These are phyloP conservation scores for Nadsonia commutata DNA, from an alignment of 1,139 yeast species.

Conservation along the genomic window DNA sequence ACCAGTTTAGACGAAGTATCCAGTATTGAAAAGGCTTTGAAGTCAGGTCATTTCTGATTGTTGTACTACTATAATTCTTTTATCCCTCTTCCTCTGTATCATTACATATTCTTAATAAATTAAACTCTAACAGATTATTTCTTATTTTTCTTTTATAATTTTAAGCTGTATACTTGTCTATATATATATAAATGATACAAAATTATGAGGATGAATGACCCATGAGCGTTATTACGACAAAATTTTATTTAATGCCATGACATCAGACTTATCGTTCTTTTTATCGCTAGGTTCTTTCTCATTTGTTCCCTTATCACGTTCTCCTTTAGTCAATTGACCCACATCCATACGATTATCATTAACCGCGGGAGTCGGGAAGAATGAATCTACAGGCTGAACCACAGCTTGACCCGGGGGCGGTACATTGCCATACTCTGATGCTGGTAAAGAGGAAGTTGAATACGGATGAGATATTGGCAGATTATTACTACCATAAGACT, in stretches of 20 bases:
- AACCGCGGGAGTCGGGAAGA: neutral
- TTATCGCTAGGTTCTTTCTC: neutral
- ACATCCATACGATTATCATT: neutral
- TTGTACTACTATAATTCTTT: too few species aligned
- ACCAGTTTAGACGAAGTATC: slow-evolving; percentile 62
- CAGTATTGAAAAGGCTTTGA: slow-evolving; percentile 41
- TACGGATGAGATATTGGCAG: neutral
- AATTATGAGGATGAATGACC: too few species aligned
- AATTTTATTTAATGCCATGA: neutral
- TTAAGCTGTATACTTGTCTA: too few species aligned
- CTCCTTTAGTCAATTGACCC: neutral
- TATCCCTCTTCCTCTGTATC: too few species aligned
- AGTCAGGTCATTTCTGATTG: slow-evolving; percentile 23
- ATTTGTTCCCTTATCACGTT: neutral
- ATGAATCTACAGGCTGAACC: too few species aligned
- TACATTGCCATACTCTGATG: neutral
- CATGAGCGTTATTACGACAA: neutral
- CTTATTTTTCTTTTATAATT: too few species aligned
- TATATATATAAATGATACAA: too few species aligned
- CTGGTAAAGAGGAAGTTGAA: neutral
- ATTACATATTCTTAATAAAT: too few species aligned
- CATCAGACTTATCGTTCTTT: neutral
- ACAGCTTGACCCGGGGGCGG: neutral
- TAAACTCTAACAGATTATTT: too few species aligned
- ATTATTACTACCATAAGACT: too few species aligned